Evolutionary conservation across 1,284 basidiomycete genomes (phyloP), one percentile per base, ranked within the genome.

Genomic region (Naganishia albida): DNA sequence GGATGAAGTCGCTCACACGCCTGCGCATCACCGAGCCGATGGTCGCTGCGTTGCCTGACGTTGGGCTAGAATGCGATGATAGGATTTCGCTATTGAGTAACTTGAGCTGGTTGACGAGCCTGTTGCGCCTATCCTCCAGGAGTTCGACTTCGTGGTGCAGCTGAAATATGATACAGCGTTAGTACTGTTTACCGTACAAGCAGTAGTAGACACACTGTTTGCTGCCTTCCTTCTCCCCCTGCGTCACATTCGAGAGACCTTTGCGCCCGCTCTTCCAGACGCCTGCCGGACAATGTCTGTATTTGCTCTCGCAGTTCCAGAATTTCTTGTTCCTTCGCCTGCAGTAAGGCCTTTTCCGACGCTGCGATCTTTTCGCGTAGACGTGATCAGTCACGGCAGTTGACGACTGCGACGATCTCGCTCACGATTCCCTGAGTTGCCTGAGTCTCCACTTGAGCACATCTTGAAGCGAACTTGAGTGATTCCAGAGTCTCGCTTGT

Each of bases 381-480:
- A 39, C 13, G 28, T 40, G 16, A 25, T 50, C 3, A 39, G 26
- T 49, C 43, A n/a, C 18, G 3, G 13, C 4, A 12, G 53, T 3
- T 43, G 8, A 10, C 0, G 0, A 38, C 26, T 4, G 12, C 23
- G 48, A 12, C 3, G 23, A 20, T 20, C 10, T 2, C 0, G 71
- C 78, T 73, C 70, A 82, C 80, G 2, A 81, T 77, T 20, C 84
- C 83, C 68, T 82, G 75, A 72, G 82, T 80, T 6, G 84, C 84
- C 62, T 82, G 81, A 2, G 83, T 85, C 51, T 82, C 80, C 51
- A 85, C 82, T 71, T 82, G 79, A 59, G 83, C 83, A 66, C 82
- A 84, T 20, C 83, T 71, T 7, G 80, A 80, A 16, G 83, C 84
- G 67, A 85, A 85, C 68, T 84, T 84, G 55, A 85, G 74, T 7